Evolutionary conservation across 805 yeast species (phyloP).

Genomic region (Candida michaelii): DNA sequence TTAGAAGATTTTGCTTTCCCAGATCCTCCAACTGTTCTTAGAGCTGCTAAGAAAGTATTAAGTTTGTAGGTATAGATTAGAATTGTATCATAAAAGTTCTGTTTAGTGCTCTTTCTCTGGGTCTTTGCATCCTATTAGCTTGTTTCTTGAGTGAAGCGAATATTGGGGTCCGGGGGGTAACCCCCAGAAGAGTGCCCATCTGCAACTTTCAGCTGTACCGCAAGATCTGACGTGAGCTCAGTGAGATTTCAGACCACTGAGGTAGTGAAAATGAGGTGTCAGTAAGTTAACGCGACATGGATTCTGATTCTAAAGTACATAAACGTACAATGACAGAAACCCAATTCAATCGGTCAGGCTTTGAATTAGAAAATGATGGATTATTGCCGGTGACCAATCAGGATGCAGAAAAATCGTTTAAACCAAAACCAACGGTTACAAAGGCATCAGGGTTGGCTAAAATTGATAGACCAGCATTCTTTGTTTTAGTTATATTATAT

Average conservation of each 20-base stretch:
- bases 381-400: conserved; percentile 8
- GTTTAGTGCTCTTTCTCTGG: too few relatives aligned
- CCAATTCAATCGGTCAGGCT: conserved; percentile 5
- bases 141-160: too few relatives aligned
- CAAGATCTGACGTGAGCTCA: too few relatives aligned
- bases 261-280: too few relatives aligned
- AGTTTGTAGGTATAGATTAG: conserved; percentile 49
- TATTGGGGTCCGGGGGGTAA: too few relatives aligned
- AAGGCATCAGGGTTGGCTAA: conserved; percentile 9
- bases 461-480: conserved; percentile 71
- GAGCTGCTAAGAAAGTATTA: conserved; percentile 81
- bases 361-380: conserved; percentile 8
- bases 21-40: conserved; percentile 83
- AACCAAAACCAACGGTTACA: conserved; percentile 11
- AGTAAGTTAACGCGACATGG: neutral
- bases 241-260: too few relatives aligned
- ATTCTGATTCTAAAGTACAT: conserved; percentile 17
- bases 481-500: conserved; percentile 70
- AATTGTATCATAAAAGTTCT: too few relatives aligned
- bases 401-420: conserved; percentile 11
- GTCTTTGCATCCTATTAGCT: too few relatives aligned
- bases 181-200: too few relatives aligned
- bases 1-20: conserved; percentile 99
- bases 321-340: conserved; percentile 22
- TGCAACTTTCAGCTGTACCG: too few relatives aligned